A percentile compares a stretch with the other conserved stretches of the same genome.
Conservation (phyloP, 2,329 filamentous ascomycete species). For the Fusarium sp. region DNA sequence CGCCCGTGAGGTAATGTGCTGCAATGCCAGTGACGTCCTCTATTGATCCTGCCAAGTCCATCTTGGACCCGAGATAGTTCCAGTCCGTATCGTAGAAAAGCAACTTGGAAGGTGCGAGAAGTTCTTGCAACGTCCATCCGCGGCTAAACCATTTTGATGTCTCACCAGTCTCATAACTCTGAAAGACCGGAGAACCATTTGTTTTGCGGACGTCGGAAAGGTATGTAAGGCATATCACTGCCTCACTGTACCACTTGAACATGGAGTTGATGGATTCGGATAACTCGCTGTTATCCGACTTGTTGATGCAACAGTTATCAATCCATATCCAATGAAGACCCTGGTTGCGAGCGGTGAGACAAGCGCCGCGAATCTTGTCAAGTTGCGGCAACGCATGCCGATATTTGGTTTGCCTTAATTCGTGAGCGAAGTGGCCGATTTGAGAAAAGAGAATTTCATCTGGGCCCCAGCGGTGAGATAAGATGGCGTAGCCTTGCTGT, state of each 20-base stretch:
- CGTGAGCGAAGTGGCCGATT: not conserved
- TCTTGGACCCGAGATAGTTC: not conserved
- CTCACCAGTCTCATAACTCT: not conserved
- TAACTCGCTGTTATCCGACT: not conserved
- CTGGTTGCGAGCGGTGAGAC: not conserved
- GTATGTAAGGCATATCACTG: slow-evolving; percentile 8
- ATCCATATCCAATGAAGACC: slow-evolving; percentile 9
- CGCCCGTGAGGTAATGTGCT: not conserved
- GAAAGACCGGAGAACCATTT: not conserved
- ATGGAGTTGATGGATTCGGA: slow-evolving; percentile 7
- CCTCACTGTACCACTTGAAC: slow-evolving; percentile 11
- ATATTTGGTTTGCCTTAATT: not conserved
- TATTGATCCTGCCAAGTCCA: not conserved
- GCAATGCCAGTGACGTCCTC: not conserved
- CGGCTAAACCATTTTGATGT: slow-evolving; percentile 3
- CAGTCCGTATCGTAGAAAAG: slow-evolving; percentile 6
- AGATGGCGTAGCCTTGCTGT: slow-evolving; percentile 1
- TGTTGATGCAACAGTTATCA: slow-evolving; percentile 9
- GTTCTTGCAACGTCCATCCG: slow-evolving; percentile 10
- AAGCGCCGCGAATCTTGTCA: not conserved
- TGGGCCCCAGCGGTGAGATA: slow-evolving; percentile 1
- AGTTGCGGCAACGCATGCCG: not conserved
- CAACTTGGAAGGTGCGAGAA: not conserved
- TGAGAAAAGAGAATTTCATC: not conserved
- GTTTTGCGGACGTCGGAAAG: not conserved